phyloP scores from a whole-genome alignment of 1,284 basidiomycete species.

The Fomitopsis schrenkii region DNA sequence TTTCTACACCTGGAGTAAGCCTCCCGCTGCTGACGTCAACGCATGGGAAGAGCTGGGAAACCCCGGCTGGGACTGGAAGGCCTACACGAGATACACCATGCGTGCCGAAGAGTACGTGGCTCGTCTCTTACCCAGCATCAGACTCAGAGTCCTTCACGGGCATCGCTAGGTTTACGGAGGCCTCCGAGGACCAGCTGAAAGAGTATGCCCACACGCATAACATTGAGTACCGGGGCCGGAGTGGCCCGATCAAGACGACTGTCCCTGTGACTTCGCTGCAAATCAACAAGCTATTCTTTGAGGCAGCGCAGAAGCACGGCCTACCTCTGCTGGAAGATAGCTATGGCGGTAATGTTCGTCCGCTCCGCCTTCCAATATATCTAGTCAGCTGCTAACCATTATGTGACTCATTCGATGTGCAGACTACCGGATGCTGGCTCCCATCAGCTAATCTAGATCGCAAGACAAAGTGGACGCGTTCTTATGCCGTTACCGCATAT shows the following conservation, averaged over 20 bases:
- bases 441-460: constrained; percentile 8
- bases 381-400: background rate
- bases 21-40: constrained; percentile 24
- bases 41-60: constrained; percentile 21
- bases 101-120: constrained; percentile 9
- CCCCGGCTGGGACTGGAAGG: constrained; percentile 23
- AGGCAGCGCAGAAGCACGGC: constrained; percentile 15
- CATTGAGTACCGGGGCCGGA: constrained; percentile 11
- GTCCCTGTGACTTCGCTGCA: constrained; percentile 3
- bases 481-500: constrained; percentile 15
- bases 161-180: constrained; percentile 11
- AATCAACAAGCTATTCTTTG: constrained; percentile 11
- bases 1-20: constrained; percentile 21
- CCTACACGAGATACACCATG: constrained; percentile 13
- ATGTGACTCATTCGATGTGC: background rate
- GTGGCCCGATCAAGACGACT: constrained; percentile 19
- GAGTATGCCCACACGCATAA: constrained; percentile 9
- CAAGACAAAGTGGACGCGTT: constrained; percentile 10
- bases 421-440: constrained; percentile 13
- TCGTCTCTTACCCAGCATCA: background rate
- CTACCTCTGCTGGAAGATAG: constrained; percentile 10
- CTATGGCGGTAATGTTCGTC: constrained; percentile 16
- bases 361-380: background rate
- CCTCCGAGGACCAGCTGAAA: constrained; percentile 8
- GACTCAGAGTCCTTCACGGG: background rate